Percentiles rank a stretch among this genome's conserved stretches.
Conservation (phyloP, 352 stramenopile species). For the Aphanomyces stellatus region DNA sequence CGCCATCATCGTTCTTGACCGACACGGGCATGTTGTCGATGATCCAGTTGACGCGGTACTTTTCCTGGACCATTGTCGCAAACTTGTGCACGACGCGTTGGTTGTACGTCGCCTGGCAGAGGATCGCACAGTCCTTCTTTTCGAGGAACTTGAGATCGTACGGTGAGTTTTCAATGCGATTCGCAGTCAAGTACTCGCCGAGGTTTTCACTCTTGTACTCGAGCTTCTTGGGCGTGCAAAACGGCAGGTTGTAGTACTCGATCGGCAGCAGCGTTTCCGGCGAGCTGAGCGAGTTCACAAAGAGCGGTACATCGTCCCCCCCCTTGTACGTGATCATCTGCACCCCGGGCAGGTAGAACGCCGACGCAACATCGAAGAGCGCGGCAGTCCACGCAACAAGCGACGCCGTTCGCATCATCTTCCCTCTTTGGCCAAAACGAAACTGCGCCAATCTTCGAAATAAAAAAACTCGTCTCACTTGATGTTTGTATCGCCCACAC, state of each 20-base stretch:
- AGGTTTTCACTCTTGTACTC: conserved; percentile 98
- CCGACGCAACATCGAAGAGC: conserved; percentile 1
- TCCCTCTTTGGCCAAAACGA: background rate
- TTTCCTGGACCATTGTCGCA: conserved; percentile 91
- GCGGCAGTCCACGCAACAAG: background rate
- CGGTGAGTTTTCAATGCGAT: conserved; percentile 98
- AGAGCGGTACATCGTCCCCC: conserved; percentile 78
- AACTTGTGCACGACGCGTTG: conserved; percentile 88
- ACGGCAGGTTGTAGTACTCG: conserved; percentile 97
- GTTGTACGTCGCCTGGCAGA: conserved; percentile 85
- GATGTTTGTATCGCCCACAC: background rate
- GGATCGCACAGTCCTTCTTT: conserved; percentile 50
- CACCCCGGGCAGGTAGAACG: conserved; percentile 75
- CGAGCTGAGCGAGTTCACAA: conserved; percentile 93
- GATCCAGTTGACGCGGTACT: conserved; percentile 99
- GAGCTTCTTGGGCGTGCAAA: conserved; percentile 88
- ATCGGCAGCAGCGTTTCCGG: conserved; percentile 93
- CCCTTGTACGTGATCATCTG: conserved; percentile 86
- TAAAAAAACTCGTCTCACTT: background rate
- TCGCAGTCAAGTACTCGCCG: conserved; percentile 97
- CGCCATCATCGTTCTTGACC: conserved; percentile 50
- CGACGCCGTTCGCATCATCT: background rate
- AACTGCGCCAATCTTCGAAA: background rate
- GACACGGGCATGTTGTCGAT: conserved; percentile 96
- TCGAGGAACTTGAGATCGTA: conserved; percentile 93